Percentiles rank a stretch among this genome's conserved stretches.
These are phyloP conservation scores for Sarocladiaceae sp. DNA, from an alignment of 2,329 filamentous ascomycete genomes.

Conservation along the genomic window DNA sequence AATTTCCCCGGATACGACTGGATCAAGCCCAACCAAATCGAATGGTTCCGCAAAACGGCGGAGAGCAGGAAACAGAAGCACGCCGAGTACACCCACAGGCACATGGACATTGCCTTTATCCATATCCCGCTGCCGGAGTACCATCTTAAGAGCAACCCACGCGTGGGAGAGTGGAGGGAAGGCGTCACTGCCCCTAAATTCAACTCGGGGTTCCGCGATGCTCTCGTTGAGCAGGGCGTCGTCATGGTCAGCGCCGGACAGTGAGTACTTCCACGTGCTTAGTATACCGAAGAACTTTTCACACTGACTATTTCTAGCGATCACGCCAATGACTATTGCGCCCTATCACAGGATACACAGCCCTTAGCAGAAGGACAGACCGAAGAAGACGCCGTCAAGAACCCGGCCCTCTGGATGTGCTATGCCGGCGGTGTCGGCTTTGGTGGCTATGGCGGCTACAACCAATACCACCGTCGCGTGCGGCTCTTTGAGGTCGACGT, in stretches of 20 bases:
- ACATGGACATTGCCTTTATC: slow-evolving; percentile 95
- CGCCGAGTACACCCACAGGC: slow-evolving; percentile 78
- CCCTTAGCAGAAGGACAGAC: slow-evolving; percentile 24
- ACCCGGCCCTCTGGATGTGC: slow-evolving; percentile 89
- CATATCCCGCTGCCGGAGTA: slow-evolving; percentile 96
- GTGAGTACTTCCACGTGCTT: slow-evolving; percentile 54
- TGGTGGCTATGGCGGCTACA: slow-evolving; percentile 90
- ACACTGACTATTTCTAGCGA: slow-evolving; percentile 47
- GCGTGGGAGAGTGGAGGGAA: slow-evolving; percentile 68
- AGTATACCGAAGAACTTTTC: too few relatives aligned
- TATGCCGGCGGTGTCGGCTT: slow-evolving; percentile 90
- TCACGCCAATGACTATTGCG: slow-evolving; percentile 95
- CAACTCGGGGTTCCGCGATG: slow-evolving; percentile 90
- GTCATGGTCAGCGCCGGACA: slow-evolving; percentile 88
- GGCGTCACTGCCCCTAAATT: slow-evolving; percentile 79
- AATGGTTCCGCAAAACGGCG: slow-evolving; percentile 84
- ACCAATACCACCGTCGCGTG: slow-evolving; percentile 74
- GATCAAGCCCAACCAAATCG: slow-evolving; percentile 89
- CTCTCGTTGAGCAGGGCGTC: slow-evolving; percentile 77
- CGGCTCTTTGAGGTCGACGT: slow-evolving; percentile 91
- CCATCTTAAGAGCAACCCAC: slow-evolving; percentile 52
- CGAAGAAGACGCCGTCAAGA: slow-evolving; percentile 20
- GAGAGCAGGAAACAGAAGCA: slow-evolving; percentile 69
- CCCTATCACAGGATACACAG: slow-evolving; percentile 46
- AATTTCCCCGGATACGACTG: slow-evolving; percentile 93